phyloP scores from a whole-genome alignment of 306 rosid genomes.

The Hippophae tibetana region DNA sequence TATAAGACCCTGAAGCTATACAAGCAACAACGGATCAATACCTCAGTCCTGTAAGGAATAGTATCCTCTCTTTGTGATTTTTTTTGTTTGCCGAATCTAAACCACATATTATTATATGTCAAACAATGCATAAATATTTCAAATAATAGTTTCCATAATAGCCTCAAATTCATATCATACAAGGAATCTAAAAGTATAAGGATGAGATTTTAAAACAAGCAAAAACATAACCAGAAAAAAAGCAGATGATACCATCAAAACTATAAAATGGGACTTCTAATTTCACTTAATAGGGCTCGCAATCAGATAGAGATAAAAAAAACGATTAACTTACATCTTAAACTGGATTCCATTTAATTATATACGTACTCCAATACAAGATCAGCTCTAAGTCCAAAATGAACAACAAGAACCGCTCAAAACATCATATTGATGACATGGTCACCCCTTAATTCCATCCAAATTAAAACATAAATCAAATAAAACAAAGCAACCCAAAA shows the following conservation, averaged over 20 bases:
- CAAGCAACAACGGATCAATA: constrained; percentile 1
- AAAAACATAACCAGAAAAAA: neutral
- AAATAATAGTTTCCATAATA: too few species aligned
- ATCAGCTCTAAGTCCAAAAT: neutral
- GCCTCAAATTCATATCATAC: too few species aligned
- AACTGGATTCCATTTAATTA: constrained; percentile 1
- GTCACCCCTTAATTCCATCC: constrained; percentile 11
- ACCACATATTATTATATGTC: too few species aligned
- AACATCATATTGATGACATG: constrained; percentile 11
- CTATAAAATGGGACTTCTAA: neutral
- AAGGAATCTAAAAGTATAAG: too few species aligned
- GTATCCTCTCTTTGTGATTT: too few species aligned
- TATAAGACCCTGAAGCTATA: neutral
- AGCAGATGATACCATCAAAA: too few species aligned
- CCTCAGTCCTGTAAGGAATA: neutral
- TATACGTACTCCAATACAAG: neutral
- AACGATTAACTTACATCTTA: neutral
- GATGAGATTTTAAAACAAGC: too few species aligned
- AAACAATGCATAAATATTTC: too few species aligned
- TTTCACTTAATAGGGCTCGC: constrained; percentile 8
- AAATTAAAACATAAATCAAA: constrained; percentile 4
- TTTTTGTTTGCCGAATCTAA: too few species aligned
- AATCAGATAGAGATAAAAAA: neutral
- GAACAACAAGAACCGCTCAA: constrained; percentile 10
- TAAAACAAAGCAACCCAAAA: neutral